Base-by-base conservation (phyloP, 2,329 filamentous ascomycete species). In the Pyrenophora tritici-repentis region DNA sequence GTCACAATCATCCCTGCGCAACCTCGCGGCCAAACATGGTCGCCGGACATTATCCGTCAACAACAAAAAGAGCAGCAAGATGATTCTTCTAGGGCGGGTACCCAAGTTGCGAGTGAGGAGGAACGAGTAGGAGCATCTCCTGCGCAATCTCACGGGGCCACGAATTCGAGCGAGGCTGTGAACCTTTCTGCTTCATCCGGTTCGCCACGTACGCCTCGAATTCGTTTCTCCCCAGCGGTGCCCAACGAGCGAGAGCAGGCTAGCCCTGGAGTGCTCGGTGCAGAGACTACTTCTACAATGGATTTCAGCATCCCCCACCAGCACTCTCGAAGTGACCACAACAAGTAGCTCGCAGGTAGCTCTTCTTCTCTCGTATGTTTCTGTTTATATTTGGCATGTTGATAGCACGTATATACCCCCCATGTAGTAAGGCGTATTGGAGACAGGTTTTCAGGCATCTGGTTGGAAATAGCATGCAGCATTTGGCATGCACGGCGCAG, bases 1-100 rank as follows among this genome's bases (percentile, higher is more conserved):
- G 78, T 86, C 16, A 86, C 83, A 0, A 77, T 86, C 24, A 84
- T 87, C 42, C 84, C 84, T 3, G 83, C 83, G 3, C 81, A 83
- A 53, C 79, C 79, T 18, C 75, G 80, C 33, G 79, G 80, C 31
- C 73, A 82, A 38, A 80, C 80, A 5, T 85, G 82, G 80, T 82
- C 78, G 35, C 81, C 82, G 2, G 68, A 71, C 34, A 67, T 68
- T 13, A 53, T 68, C 9, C 53, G 58, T n/a, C 61, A 60, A 24
- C 56, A 65, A 37, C 61, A 62, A 32, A 55, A 62, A 31, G 42
- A 45, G 22, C 58, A 63, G 26, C 57, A 63, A 1, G 63, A 67
- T 24, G 38, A 47, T 2, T 53, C 52, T 13, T 32, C 55, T 6
- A 47, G 44, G 10, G 40, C 54, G 37, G 60, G 62, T 9, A 44